Conservation (phyloP, 352 stramenopile species). For the Discostella stelligera region DNA sequence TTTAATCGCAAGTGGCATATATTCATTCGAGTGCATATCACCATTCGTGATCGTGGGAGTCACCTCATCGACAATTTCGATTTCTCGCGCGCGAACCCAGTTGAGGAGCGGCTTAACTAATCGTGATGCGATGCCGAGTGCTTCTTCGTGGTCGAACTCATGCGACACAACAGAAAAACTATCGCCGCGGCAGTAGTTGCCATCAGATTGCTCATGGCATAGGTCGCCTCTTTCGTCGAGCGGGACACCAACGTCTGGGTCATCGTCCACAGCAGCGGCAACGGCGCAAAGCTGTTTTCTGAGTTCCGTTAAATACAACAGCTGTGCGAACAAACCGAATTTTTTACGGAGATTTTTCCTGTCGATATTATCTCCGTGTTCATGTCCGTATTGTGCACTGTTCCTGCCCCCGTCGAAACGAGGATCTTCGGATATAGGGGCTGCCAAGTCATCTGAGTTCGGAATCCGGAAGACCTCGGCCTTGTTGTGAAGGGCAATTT, state of each 20-base stretch:
- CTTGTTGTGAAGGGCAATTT: conserved; percentile 66
- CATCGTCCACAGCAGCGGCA: conserved; percentile 49
- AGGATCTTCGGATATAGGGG: background rate
- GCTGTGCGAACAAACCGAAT: conserved; percentile 72
- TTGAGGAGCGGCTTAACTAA: conserved; percentile 72
- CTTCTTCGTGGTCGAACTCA: conserved; percentile 60
- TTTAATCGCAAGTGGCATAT: conserved; percentile 40
- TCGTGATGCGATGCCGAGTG: conserved; percentile 59
- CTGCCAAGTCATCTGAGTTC: conserved; percentile 7
- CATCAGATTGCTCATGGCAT: conserved; percentile 23
- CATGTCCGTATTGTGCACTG: background rate
- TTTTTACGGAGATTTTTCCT: conserved; percentile 14
- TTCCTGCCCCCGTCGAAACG: background rate
- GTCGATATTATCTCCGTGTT: background rate
- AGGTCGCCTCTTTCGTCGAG: conserved; percentile 21
- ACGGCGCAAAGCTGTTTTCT: conserved; percentile 75
- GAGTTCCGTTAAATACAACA: conserved; percentile 66
- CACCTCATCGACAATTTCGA: conserved; percentile 62
- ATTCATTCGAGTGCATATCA: conserved; percentile 1
- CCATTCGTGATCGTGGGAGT: conserved; percentile 42
- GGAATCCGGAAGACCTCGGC: conserved; percentile 50
- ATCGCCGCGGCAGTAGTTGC: conserved; percentile 55
- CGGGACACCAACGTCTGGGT: conserved; percentile 17
- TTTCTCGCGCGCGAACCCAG: conserved; percentile 73
- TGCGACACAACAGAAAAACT: conserved; percentile 60